Conservation (phyloP, 1,284 basidiomycete species). For the Trichosporon inkin region DNA sequence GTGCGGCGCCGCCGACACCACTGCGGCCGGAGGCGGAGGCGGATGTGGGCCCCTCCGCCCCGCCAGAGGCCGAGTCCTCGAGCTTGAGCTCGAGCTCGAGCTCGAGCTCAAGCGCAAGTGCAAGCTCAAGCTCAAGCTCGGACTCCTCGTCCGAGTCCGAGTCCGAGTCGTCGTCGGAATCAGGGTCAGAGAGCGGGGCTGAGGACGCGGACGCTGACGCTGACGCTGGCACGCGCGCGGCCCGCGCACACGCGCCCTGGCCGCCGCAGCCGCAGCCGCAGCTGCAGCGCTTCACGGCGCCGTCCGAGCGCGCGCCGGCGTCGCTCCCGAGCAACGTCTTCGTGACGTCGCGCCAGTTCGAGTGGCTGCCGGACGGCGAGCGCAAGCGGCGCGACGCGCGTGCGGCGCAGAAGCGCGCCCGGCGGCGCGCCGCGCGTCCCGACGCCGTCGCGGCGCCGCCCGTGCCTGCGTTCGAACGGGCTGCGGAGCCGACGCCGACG, state of each 20-base stretch:
- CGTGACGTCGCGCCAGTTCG: constrained; percentile 34
- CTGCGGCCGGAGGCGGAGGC: neutral
- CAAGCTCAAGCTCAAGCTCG: neutral
- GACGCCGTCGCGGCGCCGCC: neutral
- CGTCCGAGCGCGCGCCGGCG: constrained; percentile 23
- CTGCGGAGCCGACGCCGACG: constrained; percentile 2
- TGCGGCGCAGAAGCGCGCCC: neutral
- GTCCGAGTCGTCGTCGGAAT: neutral
- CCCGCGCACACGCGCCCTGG: constrained; percentile 10
- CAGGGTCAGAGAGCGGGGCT: neutral
- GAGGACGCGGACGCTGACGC: neutral
- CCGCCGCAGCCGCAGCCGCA: neutral
- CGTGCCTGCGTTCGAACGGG: constrained; percentile 8
- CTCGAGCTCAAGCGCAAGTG: neutral
- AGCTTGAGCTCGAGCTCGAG: neutral
- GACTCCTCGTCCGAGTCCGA: neutral
- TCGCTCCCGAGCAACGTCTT: constrained; percentile 41
- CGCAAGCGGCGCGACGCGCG: constrained; percentile 12
- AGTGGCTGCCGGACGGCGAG: constrained; percentile 18
- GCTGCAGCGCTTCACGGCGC: constrained; percentile 30
- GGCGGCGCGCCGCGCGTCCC: neutral
- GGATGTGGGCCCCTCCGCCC: neutral
- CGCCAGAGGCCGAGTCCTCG: too few species aligned
- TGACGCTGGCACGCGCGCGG: neutral
- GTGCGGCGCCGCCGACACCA: neutral